Conservation (phyloP, 108 stramenopile genomes). For the Skeletonema grethae region DNA sequence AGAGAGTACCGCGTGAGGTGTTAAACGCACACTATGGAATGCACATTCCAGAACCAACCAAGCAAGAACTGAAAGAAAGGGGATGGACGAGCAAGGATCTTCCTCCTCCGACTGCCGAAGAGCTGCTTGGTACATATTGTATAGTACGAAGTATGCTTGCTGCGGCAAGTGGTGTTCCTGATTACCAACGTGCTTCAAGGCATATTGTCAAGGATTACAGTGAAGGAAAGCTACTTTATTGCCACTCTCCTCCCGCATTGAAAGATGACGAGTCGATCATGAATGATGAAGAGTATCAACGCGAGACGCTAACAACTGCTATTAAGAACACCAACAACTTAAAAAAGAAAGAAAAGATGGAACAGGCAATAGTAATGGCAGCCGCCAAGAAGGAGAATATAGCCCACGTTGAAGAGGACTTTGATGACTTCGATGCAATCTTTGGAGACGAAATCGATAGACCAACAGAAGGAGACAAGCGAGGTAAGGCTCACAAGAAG, state of each 20-base stretch:
- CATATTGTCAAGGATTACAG: constrained; percentile 96
- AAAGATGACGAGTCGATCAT: constrained; percentile 12
- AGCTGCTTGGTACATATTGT: constrained; percentile 90
- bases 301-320: constrained; percentile 71
- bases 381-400: constrained; percentile 10
- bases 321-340: constrained; percentile 59
- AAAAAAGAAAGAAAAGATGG: constrained; percentile 59
- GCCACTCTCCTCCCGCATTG: constrained; percentile 88
- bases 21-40: constrained; percentile 93
- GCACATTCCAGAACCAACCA: constrained; percentile 69
- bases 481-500: constrained; percentile 59
- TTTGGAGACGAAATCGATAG: constrained; percentile 41
- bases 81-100: constrained; percentile 43
- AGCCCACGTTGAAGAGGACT: constrained; percentile 16
- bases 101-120: constrained; percentile 84
- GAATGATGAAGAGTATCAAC: constrained; percentile 49
- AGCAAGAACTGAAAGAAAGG: constrained; percentile 61
- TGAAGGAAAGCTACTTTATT: constrained; percentile 91
- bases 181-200: constrained; percentile 91
- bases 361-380: constrained; percentile 25
- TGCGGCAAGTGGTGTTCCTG: constrained; percentile 89
- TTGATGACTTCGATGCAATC: constrained; percentile 32
- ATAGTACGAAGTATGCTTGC: constrained; percentile 89
- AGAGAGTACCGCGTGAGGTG: constrained; percentile 89
- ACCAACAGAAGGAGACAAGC: constrained; percentile 34